A percentile compares a stretch with the other conserved stretches of the same genome.
Conservation (phyloP, 2,329 filamentous ascomycete genomes). For the Stagonosporopsis rhizophila region DNA sequence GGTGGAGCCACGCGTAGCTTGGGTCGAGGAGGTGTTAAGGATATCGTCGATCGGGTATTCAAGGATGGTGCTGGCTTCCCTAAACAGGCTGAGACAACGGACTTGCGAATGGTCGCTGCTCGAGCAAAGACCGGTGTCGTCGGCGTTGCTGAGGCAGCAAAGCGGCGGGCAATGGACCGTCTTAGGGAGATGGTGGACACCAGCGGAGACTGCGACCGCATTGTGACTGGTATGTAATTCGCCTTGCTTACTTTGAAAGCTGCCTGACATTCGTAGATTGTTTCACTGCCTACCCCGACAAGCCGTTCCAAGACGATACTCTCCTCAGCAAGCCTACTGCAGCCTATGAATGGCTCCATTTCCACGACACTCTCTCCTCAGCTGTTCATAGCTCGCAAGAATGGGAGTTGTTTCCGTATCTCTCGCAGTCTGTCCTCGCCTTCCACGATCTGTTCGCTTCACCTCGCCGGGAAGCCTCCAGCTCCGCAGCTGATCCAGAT, state of each 20-base stretch:
- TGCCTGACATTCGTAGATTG: slow-evolving; percentile 62
- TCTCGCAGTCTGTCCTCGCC: slow-evolving; percentile 84
- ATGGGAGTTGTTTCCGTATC: slow-evolving; percentile 89
- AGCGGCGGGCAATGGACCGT: slow-evolving; percentile 74
- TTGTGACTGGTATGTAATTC: slow-evolving; percentile 64
- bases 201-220: slow-evolving; percentile 77
- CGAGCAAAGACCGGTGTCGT: slow-evolving; percentile 57
- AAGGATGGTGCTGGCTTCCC: slow-evolving; percentile 80
- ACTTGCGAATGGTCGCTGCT: slow-evolving; percentile 62
- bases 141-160: slow-evolving; percentile 75
- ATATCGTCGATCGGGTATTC: slow-evolving; percentile 80
- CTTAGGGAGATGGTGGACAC: slow-evolving; percentile 79
- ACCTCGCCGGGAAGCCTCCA: slow-evolving; percentile 52
- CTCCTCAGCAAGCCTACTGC: slow-evolving; percentile 85
- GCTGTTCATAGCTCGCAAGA: slow-evolving; percentile 84
- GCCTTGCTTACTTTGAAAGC: not conserved
- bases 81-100: slow-evolving; percentile 58
- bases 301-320: slow-evolving; percentile 91
- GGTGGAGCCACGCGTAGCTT: slow-evolving; percentile 75
- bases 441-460: slow-evolving; percentile 93
- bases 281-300: slow-evolving; percentile 83
- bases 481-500: slow-evolving; percentile 52
- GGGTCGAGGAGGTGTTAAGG: slow-evolving; percentile 74
- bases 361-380: slow-evolving; percentile 84
- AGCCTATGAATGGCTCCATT: slow-evolving; percentile 94